phyloP scores from a whole-genome alignment of 148 eudicot genomes.

The Dysphania ambrosioides region DNA sequence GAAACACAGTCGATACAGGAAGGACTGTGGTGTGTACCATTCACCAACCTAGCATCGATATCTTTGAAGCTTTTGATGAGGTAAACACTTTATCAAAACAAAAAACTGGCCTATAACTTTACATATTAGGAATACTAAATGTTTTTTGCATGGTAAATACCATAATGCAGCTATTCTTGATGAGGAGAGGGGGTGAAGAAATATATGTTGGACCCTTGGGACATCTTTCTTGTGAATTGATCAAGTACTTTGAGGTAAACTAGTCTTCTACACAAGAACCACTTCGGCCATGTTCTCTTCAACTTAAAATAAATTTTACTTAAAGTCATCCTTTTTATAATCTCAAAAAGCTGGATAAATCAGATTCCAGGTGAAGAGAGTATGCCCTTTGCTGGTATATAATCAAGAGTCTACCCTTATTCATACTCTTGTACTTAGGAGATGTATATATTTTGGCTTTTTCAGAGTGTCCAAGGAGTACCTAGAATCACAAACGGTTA shows the following conservation, averaged over 20 bases:
- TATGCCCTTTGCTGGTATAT: no score
- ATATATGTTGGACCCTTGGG: conserved; percentile 77
- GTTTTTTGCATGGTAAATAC: no score
- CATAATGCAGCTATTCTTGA: conserved; percentile 57
- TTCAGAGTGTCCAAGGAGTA: conserved; percentile 58
- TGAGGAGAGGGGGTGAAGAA: conserved; percentile 83
- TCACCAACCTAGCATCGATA: conserved; percentile 84
- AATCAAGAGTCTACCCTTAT: no score
- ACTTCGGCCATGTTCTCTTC: no score
- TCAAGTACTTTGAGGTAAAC: conserved; percentile 66
- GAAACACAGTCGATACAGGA: conserved; percentile 82
- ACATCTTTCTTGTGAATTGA: conserved; percentile 49
- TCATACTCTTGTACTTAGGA: not conserved
- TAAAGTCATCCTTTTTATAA: no score
- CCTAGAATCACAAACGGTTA: conserved; percentile 48
- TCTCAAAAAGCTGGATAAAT: no score
- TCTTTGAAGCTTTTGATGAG: conserved; percentile 87
- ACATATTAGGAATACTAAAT: no score
- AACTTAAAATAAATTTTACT: no score
- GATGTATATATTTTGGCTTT: conserved; percentile 6
- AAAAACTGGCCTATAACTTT: no score
- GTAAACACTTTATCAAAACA: no score
- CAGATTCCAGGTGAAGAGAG: no score
- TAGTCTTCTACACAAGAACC: not conserved
- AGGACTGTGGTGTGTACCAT: conserved; percentile 87